Conservation (phyloP, 1,284 basidiomycete species). For the Moesziomyces sp. region DNA sequence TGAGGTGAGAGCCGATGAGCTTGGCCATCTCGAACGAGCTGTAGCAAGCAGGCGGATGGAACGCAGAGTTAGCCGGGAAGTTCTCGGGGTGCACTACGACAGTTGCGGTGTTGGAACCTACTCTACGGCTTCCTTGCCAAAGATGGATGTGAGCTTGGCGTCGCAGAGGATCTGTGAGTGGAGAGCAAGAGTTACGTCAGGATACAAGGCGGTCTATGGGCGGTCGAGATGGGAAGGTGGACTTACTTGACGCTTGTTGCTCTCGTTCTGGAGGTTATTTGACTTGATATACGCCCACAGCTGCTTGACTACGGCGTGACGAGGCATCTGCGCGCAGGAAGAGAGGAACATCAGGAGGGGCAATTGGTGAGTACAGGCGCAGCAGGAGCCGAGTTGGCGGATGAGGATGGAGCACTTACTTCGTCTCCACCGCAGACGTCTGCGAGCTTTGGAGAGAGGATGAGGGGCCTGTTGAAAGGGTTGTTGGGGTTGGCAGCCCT, state of each 20-base stretch:
- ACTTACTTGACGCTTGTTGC: constrained; percentile 73
- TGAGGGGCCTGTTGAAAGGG: constrained; percentile 64
- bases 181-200: constrained; percentile 4
- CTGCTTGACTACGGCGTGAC: constrained; percentile 87
- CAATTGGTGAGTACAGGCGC: not conserved
- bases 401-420: constrained; percentile 30
- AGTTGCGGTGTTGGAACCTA: constrained; percentile 26
- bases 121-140: constrained; percentile 80
- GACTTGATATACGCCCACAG: constrained; percentile 86
- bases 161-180: constrained; percentile 80
- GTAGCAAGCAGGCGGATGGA: not conserved
- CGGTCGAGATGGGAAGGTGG: not conserved
- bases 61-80: constrained; percentile 1
- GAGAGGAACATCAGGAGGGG: constrained; percentile 68
- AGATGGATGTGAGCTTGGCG: constrained; percentile 75
- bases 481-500: constrained; percentile 64
- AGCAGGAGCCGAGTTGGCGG: not conserved
- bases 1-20: constrained; percentile 62
- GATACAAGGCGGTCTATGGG: not conserved
- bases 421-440: constrained; percentile 64
- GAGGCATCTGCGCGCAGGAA: constrained; percentile 74
- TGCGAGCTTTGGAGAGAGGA: constrained; percentile 57
- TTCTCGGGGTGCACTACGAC: not conserved
- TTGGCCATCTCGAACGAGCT: constrained; percentile 68
- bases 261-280: constrained; percentile 81